phyloP scores from a whole-genome alignment of 106 monocot species.

The Chionographis japonica region DNA sequence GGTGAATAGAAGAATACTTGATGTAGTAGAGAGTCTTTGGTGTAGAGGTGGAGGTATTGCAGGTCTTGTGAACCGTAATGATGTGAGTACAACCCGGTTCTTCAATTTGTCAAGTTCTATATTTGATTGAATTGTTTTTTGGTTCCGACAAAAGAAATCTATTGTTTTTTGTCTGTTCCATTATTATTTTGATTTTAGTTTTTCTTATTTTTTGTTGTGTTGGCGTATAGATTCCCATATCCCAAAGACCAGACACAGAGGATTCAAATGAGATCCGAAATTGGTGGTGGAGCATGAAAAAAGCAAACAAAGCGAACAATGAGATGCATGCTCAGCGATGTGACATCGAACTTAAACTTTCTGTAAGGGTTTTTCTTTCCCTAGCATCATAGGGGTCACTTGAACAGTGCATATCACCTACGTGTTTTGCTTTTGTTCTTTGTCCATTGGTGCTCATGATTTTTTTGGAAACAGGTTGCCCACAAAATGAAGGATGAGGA shows the following conservation, averaged over 20 bases:
- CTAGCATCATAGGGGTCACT: background rate
- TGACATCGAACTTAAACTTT: constrained; percentile 88
- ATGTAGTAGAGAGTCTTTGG: constrained; percentile 72
- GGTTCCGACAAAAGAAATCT: background rate
- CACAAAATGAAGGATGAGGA: constrained; percentile 73
- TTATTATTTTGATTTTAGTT: background rate
- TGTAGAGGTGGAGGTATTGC: constrained; percentile 68
- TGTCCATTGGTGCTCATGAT: background rate
- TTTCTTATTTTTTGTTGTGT: background rate
- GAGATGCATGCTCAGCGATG: constrained; percentile 89
- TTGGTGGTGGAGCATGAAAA: constrained; percentile 69
- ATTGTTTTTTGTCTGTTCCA: background rate
- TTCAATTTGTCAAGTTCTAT: background rate
- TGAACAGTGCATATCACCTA: background rate
- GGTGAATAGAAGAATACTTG: constrained; percentile 74
- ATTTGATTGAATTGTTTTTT: background rate
- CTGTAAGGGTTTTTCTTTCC: constrained; percentile 32
- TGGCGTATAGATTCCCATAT: constrained; percentile 53
- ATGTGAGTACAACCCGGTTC: constrained; percentile 43
- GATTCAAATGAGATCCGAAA: constrained; percentile 52
- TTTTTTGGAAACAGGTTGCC: constrained; percentile 55
- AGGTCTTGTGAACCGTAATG: constrained; percentile 62
- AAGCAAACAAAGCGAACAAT: constrained; percentile 66
- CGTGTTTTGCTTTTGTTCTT: background rate
- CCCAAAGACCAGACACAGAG: constrained; percentile 48